Evolutionary conservation across 2,329 filamentous ascomycete species (phyloP).

Genomic region (Diaporthe ampelina): DNA sequence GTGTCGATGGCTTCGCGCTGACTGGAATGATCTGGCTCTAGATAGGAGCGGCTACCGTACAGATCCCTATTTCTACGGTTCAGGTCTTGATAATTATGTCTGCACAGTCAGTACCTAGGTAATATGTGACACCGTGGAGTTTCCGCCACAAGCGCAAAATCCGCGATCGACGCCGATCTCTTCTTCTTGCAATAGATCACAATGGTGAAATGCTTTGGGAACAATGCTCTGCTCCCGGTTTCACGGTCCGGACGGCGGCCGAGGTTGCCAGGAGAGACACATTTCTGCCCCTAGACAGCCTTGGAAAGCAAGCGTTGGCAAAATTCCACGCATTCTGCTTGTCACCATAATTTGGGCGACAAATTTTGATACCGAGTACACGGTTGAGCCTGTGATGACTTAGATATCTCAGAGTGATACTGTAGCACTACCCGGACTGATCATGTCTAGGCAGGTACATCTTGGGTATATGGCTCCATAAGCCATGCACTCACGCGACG

Average conservation of each 20-base stretch:
- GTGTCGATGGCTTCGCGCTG: neutral
- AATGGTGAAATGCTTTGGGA: neutral
- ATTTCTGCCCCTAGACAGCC: neutral
- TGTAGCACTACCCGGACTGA: neutral
- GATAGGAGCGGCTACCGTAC: neutral
- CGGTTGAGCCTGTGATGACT: neutral
- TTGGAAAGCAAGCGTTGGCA: neutral
- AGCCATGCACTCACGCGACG: neutral
- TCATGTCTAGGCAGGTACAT: too few species aligned
- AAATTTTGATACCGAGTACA: neutral
- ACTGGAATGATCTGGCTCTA: neutral
- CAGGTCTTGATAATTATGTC: neutral
- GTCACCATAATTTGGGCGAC: neutral
- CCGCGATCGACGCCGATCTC: too few species aligned
- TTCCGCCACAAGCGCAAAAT: too few species aligned
- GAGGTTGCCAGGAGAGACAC: neutral
- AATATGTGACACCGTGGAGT: neutral
- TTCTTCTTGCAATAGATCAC: too few species aligned
- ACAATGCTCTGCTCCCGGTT: neutral
- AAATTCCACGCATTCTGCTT: neutral
- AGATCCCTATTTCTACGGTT: neutral
- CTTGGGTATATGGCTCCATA: neutral
- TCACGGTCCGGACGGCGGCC: conserved; percentile 3
- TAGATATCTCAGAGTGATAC: too few species aligned
- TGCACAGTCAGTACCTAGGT: neutral